Evolutionary conservation across 768 basidiomycete species (phyloP), one percentile per base, ranked within the genome.

Genomic region (Trametes elegans): DNA sequence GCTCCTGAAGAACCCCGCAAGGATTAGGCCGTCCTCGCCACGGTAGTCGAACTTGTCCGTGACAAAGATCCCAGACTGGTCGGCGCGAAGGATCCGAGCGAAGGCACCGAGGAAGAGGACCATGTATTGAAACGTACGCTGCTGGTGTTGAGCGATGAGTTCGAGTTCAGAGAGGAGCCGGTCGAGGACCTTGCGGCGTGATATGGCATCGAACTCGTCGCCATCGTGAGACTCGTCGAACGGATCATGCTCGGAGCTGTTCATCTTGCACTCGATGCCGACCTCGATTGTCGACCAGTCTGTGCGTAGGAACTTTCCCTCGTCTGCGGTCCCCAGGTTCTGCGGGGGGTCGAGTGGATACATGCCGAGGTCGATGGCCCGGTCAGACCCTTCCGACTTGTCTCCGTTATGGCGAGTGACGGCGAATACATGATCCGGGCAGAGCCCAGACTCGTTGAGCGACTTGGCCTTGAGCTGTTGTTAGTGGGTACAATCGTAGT

Each of bases 11-110:
- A 57, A 52, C 1, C 18, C 13, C 16, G 23, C 31, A 16, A 57
- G 56, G 29, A 26, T 42, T 9, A 35, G 34, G 13, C 34, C 34
- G 3, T 14, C 18, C 21, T 47, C 18, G n/a, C 19, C 13, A 34
- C 27, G 31, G 36, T 52, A 57, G 24, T 46, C 26, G 36, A 57
- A 57, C 46, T 42, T 57, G 19, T 40, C 9, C 23, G 56, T 47
- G 7, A 16, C 31, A 13, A 47, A 26, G 24, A 53, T 23, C 0
- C 56, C 56, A 2, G 43, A 21, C 5, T 31, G 49, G 26, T 57
- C 56, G 14, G 32, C 16, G 3, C 44, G 49, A 3, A 40, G 7
- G 3, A 57, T 32, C 5, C 56, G 49, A 5, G 38, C 56, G 14
- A 8, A 23, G 21, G n/a, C 11, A 10, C 45, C 50, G 38, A 48